These are phyloP conservation scores for Aspergillus leporis DNA, from an alignment of 495 filamentous ascomycete species.

Conservation along the genomic window DNA sequence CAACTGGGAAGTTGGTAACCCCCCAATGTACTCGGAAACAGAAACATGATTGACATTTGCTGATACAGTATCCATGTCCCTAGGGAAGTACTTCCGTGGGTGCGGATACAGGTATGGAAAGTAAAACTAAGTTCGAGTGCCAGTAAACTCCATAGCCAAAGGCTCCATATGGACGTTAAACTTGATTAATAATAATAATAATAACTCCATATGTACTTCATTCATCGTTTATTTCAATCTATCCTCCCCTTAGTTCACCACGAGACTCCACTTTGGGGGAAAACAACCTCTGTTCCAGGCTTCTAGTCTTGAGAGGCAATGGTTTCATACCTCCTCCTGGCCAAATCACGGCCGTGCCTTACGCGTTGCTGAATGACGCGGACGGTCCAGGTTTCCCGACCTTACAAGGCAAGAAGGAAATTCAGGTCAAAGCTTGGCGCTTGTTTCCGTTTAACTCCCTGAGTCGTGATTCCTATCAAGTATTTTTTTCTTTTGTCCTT, in stretches of 20 bases:
- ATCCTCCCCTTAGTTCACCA: background rate
- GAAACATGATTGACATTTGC: background rate
- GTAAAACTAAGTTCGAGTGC: background rate
- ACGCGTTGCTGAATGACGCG: slow-evolving; percentile 13
- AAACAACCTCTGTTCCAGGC: background rate
- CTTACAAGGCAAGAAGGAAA: background rate
- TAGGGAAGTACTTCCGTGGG: background rate
- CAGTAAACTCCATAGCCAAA: background rate
- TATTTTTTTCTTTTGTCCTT: background rate
- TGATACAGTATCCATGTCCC: background rate
- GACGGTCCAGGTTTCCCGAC: background rate
- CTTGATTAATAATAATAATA: too few species aligned
- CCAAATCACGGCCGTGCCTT: slow-evolving; percentile 7
- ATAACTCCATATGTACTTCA: too few species aligned
- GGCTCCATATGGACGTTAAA: too few species aligned
- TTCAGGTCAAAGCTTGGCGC: slow-evolving; percentile 11
- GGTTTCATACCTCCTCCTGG: slow-evolving; percentile 7
- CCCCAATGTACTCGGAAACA: background rate
- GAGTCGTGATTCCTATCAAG: background rate
- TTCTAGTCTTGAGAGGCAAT: slow-evolving; percentile 1
- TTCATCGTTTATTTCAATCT: background rate
- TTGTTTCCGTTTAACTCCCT: background rate
- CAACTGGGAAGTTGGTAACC: too few species aligned
- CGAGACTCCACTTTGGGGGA: background rate
- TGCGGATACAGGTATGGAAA: slow-evolving; percentile 1